Base-by-base conservation (phyloP, 1,284 basidiomycete genomes). In the Rhodotorula sp. region DNA sequence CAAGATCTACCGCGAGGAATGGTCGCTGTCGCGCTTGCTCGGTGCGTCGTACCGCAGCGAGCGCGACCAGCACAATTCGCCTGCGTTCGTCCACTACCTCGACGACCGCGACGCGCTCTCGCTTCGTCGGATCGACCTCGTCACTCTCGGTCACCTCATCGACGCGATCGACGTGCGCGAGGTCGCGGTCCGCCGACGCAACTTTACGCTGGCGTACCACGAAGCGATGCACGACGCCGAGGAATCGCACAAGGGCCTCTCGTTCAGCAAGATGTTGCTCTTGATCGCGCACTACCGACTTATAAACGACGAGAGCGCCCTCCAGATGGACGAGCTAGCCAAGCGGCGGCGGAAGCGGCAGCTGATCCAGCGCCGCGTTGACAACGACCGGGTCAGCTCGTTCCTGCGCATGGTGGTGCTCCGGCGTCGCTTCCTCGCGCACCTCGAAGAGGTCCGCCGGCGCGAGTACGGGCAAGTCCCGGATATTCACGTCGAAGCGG, bases 221-320 rank as follows among this genome's bases (percentile, higher is more conserved):
- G 93, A 97, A 83, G 92, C 93, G 4, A 88, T 86, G 74, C 86
- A 93, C 58, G 73, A 73, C 12, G 86, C 87, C 3, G 87, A 89
- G 73, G 86, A 90, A 72, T 86, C 85, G 43, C 88, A 87, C 1
- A 86, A 87, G 63, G 93, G 95, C 15, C 91, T 99, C 72, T 91
- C 92, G 26, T 98, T 98, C 83, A 92, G 89, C 10, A 87, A 90
- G 58, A 97, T 97, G 93, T 86, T 98, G 20, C 80, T 91, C 60
- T 83, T 98, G 66, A 83, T 99, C 48, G 91, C 93, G 0, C 94
- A 97, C 80, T 89, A 97, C 83, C 96, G 92, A 81, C 84, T 98
- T 69, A 93, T 98, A 76, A 87, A 93, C 70, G 93, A 97, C 80
- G 87, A 87, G 47, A 89, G 92, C 62, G 93, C 92, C 18, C 82